phyloP scores from a whole-genome alignment of 495 filamentous ascomycete species.

The Penicillium cinerascens region DNA sequence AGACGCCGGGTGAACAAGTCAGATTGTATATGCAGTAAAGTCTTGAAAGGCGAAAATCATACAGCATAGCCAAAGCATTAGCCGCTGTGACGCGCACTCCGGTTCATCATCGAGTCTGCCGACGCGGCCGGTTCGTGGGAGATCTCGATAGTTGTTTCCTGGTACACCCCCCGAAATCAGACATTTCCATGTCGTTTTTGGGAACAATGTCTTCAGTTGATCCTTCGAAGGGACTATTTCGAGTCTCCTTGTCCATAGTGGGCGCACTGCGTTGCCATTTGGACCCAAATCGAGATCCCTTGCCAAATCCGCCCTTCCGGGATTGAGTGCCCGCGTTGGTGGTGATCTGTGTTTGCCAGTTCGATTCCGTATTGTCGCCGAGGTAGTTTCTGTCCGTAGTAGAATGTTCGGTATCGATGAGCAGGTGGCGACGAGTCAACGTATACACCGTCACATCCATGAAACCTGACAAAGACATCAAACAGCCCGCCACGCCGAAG shows the following conservation, averaged over 20 bases:
- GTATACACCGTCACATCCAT: slow-evolving; percentile 70
- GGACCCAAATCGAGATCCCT: slow-evolving; percentile 21
- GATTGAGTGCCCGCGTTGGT: slow-evolving; percentile 12
- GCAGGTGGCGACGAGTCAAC: slow-evolving; percentile 39
- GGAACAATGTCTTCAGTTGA: slow-evolving; percentile 40
- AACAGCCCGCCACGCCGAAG: slow-evolving; percentile 63
- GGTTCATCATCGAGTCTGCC: slow-evolving; percentile 1
- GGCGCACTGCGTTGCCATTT: slow-evolving; percentile 23
- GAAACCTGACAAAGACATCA: slow-evolving; percentile 68
- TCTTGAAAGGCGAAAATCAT: slow-evolving; percentile 1
- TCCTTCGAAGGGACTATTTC: slow-evolving; percentile 27
- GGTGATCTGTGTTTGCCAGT: slow-evolving; percentile 33
- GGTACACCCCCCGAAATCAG: slow-evolving; percentile 35
- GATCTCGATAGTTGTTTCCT: slow-evolving; percentile 43
- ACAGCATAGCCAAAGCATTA: slow-evolving; percentile 2
- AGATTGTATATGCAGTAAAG: slow-evolving; percentile 7
- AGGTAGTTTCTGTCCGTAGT: slow-evolving; percentile 29
- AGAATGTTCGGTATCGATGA: slow-evolving; percentile 36
- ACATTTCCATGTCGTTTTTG: slow-evolving; percentile 32
- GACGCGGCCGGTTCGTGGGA: slow-evolving; percentile 30
- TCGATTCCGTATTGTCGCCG: slow-evolving; percentile 22
- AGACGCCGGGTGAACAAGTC: background rate
- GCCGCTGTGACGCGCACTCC: slow-evolving; percentile 1
- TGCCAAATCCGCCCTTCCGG: slow-evolving; percentile 12
- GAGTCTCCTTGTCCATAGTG: slow-evolving; percentile 18